Evolutionary conservation across 768 basidiomycete species (phyloP), one percentile per base, ranked within the genome.

Genomic region (Russula brevipes): DNA sequence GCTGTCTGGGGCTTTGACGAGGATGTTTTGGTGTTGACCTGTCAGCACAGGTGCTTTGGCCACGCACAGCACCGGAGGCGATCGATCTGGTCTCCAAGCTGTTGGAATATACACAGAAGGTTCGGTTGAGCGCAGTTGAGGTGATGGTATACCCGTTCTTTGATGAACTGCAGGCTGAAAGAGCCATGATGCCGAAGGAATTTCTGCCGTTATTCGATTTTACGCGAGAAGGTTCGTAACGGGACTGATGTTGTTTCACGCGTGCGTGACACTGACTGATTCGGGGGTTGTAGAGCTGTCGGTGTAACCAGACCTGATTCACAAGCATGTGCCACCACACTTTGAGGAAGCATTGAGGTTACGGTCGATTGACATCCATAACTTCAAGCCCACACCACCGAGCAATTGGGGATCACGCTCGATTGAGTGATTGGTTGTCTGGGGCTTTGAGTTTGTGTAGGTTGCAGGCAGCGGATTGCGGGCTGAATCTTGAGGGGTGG

Each of bases 61-160:
- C 97, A 52, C 91, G 96, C 70, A 98, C 97, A 14, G 87, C 95
- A 12, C 86, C 88, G 17, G 95, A 98, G 75, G 94, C 97, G 60
- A 98, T 99, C 77, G 91, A 96, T 70, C 79, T 98, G 61, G 96
- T 99, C 64, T 87, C 91, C 17, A 95, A 92, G 75, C 79, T 99
- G 65, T 81, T 99, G 70, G 96, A 98, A 73, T 99, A 99, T 78
- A 99, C 97, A n/a, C 97, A 97, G 9, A 88, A 88, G 50, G 88
- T 91, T 38, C 88, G 97, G 57, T 75, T 96, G 76, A 92, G 89
- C 69, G 89, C 94, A 2, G 82, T 94, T 69, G 88, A 93, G 75
- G 90, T 90, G 31, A 93, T 96, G 93, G 81, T 92, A 66, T 87
- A 96, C 73, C 86, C 91, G 33, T 95, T 98, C 88, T 99, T 99